Conservation (phyloP, 2,329 filamentous ascomycete genomes). For the Didymella exigua region DNA sequence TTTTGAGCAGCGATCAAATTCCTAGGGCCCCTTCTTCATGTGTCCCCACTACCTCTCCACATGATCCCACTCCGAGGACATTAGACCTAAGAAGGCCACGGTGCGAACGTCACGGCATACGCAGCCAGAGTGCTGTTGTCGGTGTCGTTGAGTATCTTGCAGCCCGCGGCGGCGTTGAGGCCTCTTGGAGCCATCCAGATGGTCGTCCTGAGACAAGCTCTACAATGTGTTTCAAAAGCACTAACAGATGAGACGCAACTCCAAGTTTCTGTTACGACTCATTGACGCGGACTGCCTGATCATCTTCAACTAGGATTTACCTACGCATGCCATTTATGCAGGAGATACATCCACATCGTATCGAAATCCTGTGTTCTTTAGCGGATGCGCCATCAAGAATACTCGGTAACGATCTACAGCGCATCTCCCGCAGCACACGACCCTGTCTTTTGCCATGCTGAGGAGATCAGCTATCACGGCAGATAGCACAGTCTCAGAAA, state of each 20-base stretch:
- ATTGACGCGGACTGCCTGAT: background rate
- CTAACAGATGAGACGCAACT: background rate
- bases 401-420: background rate
- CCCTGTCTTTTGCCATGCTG: background rate
- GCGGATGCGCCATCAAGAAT: background rate
- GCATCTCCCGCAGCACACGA: background rate
- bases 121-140: conserved; percentile 7
- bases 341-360: background rate
- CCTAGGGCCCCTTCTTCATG: conserved; percentile 1
- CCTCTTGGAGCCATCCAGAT: background rate
- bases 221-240: background rate
- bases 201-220: background rate
- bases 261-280: background rate
- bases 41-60: conserved; percentile 15
- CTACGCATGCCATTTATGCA: background rate
- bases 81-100: conserved; percentile 2
- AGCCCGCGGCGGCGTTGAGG: background rate
- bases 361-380: background rate
- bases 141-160: background rate
- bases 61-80: conserved; percentile 1
- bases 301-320: background rate
- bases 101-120: conserved; percentile 13
- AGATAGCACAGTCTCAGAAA: background rate
- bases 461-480: background rate
- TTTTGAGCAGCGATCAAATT: background rate